Evolutionary conservation across 169 alveolate species (phyloP).

Genomic region (Sarcocystis neurona): DNA sequence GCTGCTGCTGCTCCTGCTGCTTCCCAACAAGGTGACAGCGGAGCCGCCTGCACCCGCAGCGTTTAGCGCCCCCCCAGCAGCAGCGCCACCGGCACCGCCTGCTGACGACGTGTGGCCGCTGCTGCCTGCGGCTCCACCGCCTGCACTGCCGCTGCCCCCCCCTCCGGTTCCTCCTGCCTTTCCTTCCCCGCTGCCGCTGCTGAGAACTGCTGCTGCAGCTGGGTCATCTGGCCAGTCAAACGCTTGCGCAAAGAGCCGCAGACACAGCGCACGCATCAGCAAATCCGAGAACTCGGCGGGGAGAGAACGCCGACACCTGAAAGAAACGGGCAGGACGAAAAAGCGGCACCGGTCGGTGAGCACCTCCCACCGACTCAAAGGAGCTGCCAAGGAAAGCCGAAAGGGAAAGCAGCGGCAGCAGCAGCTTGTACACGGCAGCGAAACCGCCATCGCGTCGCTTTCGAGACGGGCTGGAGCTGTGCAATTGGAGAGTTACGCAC

Average conservation of each 20-base stretch:
- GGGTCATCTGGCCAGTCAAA: conserved; percentile 50
- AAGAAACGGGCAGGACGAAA: not conserved
- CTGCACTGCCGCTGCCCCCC: not conserved
- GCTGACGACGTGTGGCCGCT: too few relatives aligned
- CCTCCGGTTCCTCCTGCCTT: not conserved
- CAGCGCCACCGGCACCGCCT: not conserved
- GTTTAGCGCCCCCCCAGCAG: not conserved
- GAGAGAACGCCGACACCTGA: conserved; percentile 61
- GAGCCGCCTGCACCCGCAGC: too few relatives aligned
- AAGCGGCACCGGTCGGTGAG: not conserved
- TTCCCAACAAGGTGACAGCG: too few relatives aligned
- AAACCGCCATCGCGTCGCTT: too few relatives aligned
- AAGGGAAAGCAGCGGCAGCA: too few relatives aligned
- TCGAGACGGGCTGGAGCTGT: too few relatives aligned
- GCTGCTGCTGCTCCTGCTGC: conserved; percentile 22
- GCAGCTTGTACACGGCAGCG: too few relatives aligned
- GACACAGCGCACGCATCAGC: conserved; percentile 38
- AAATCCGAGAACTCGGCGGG: conserved; percentile 45
- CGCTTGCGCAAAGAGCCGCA: conserved; percentile 58
- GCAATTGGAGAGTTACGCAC: too few relatives aligned
- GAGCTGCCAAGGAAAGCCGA: too few relatives aligned
- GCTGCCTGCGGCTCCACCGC: conserved; percentile 1
- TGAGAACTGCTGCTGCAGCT: not conserved
- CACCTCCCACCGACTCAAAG: too few relatives aligned
- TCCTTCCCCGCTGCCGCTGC: not conserved